A percentile compares a stretch with the other conserved stretches of the same genome.
Conservation (phyloP, 1,139 yeast genomes). For the Hansenula sp. region DNA sequence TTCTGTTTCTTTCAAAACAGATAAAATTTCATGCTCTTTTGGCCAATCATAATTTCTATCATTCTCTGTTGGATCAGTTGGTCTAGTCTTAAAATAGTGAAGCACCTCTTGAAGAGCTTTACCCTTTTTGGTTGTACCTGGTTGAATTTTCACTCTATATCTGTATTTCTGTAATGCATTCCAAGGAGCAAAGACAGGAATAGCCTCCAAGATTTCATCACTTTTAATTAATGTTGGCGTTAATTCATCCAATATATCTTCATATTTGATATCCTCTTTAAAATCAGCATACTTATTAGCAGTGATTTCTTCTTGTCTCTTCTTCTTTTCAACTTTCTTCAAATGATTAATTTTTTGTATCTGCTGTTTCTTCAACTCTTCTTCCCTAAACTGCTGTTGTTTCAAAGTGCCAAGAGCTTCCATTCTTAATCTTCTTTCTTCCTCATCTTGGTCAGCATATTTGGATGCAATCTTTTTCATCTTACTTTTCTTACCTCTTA, state of each 20-base stretch:
- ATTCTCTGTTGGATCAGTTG: slow-evolving; percentile 42
- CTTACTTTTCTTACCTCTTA: slow-evolving; percentile 83
- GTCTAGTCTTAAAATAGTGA: slow-evolving; percentile 52
- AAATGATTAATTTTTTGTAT: slow-evolving; percentile 27
- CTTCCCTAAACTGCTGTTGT: slow-evolving; percentile 32
- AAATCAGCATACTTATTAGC: slow-evolving; percentile 40
- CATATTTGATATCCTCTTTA: slow-evolving; percentile 25
- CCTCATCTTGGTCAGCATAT: slow-evolving; percentile 90
- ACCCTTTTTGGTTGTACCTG: slow-evolving; percentile 87
- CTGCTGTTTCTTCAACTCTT: slow-evolving; percentile 30
- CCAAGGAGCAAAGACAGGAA: slow-evolving; percentile 96
- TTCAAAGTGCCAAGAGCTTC: slow-evolving; percentile 80
- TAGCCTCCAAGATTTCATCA: slow-evolving; percentile 47
- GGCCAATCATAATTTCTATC: slow-evolving; percentile 71
- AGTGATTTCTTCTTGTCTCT: slow-evolving; percentile 48
- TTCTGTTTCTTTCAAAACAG: slow-evolving; percentile 52
- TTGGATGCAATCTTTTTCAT: slow-evolving; percentile 77
- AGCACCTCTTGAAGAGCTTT: slow-evolving; percentile 73
- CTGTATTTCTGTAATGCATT: slow-evolving; percentile 65
- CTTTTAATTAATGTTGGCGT: slow-evolving; percentile 31
- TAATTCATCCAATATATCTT: slow-evolving; percentile 31
- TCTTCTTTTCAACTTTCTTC: slow-evolving; percentile 33
- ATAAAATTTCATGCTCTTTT: slow-evolving; percentile 55
- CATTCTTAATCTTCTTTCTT: slow-evolving; percentile 71
- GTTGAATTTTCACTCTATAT: slow-evolving; percentile 80